Evolutionary conservation across 768 basidiomycete genomes (phyloP).

Genomic region (Strobilomyces confusus): DNA sequence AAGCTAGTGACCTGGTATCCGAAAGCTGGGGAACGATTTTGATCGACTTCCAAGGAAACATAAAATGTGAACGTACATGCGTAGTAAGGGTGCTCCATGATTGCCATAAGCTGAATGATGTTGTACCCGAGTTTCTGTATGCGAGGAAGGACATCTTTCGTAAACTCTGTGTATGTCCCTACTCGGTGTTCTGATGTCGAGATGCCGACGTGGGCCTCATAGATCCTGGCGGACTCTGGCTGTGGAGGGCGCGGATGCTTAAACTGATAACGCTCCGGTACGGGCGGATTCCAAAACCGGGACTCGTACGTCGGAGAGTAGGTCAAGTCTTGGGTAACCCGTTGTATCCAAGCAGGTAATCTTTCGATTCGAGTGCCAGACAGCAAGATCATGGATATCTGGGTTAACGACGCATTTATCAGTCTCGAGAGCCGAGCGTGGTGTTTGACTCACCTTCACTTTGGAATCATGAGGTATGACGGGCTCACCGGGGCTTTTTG

Average conservation of each 20-base stretch:
- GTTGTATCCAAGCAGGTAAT: constrained; percentile 89
- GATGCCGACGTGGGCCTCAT: constrained; percentile 98
- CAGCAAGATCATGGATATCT: constrained; percentile 92
- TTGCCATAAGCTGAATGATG: constrained; percentile 95
- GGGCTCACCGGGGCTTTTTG: constrained; percentile 61
- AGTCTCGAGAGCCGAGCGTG: not conserved
- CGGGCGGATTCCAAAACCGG: constrained; percentile 97
- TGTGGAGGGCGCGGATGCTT: constrained; percentile 71
- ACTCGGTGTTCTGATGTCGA: constrained; percentile 84
- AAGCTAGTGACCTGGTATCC: constrained; percentile 98
- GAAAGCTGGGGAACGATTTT: constrained; percentile 57
- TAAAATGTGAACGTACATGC: constrained; percentile 64
- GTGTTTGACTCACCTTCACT: constrained; percentile 62
- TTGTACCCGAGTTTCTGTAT: constrained; percentile 95
- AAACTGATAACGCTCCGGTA: constrained; percentile 68
- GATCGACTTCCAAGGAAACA: not conserved
- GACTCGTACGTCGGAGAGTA: constrained; percentile 93
- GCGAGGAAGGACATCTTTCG: constrained; percentile 73
- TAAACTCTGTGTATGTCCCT: constrained; percentile 96
- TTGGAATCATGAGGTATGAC: constrained; percentile 94
- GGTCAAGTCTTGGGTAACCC: constrained; percentile 90
- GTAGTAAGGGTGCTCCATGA: constrained; percentile 98
- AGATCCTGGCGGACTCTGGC: constrained; percentile 71
- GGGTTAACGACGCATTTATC: constrained; percentile 1
- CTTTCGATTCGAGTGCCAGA: constrained; percentile 82